A percentile compares a stretch with the other conserved stretches of the same genome.
These are phyloP conservation scores for Penicillium argentinense DNA, from an alignment of 495 filamentous ascomycete genomes.

Conservation along the genomic window DNA sequence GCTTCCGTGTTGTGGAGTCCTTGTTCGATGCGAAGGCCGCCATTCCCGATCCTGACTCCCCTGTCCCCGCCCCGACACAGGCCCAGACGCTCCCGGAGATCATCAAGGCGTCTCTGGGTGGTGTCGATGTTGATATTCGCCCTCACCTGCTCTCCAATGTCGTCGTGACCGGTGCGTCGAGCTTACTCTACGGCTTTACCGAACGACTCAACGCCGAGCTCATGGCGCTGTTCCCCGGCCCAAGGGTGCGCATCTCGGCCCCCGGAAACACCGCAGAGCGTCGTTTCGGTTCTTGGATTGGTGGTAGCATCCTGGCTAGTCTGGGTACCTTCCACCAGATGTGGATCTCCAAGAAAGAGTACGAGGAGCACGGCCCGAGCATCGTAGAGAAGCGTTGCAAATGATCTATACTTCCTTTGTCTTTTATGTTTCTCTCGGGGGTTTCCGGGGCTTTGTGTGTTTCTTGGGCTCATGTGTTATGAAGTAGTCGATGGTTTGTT, in stretches of 20 bases:
- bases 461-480: conserved; percentile 18
- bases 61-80: conserved; percentile 54
- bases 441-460: conserved; percentile 2
- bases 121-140: conserved; percentile 87
- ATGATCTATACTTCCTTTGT: conserved; percentile 20
- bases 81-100: conserved; percentile 77
- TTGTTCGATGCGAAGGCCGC: conserved; percentile 78
- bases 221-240: conserved; percentile 71
- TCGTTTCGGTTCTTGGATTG: conserved; percentile 91
- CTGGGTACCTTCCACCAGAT: conserved; percentile 99
- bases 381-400: conserved; percentile 65
- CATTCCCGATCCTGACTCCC: conserved; percentile 41
- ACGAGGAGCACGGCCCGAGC: conserved; percentile 57
- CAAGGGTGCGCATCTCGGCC: conserved; percentile 79
- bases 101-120: conserved; percentile 71
- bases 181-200: conserved; percentile 82
- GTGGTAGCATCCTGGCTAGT: conserved; percentile 92
- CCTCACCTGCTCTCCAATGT: conserved; percentile 79
- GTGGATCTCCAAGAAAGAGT: conserved; percentile 84
- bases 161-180: conserved; percentile 88
- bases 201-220: conserved; percentile 86
- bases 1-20: conserved; percentile 80
- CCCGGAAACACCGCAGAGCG: conserved; percentile 83
- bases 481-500: conserved; percentile 9
- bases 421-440: too few relatives aligned